Evolutionary conservation across 306 rosid species (phyloP), one percentile per base, ranked within the genome.

Genomic region (Rosa persica): DNA sequence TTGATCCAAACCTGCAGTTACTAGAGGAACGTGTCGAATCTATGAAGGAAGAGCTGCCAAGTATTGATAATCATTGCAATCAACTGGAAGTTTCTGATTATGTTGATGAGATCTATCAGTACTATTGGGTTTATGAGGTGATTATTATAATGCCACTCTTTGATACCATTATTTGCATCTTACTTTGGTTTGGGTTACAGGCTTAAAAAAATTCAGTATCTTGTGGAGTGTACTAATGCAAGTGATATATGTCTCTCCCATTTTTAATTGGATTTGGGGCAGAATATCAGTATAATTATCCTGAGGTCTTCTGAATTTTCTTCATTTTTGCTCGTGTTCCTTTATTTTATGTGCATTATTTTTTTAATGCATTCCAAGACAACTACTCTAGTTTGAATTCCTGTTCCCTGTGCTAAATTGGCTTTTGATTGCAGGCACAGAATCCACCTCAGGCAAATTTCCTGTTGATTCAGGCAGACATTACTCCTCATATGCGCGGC

Each of bases 61-160:
- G 73, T 75, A 90, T 94, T 51, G 98, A 94, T 83, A 79, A 92
- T 88, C 81, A 80, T 54, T 36, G 83, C 81, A 89, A 94, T 80
- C 97, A 94, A 82, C 90, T 89, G 72, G 98, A 94, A 88, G 97
- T 94, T 76, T 86, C 94, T 70, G 97, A 92, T 77, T 92, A 90
- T 69, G 81, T 94, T 81, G 93, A 92, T 79, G 98, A 89, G 43
- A 90, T 92, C 76, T 90, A 92, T 85, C 88, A 69, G 61, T 92
- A 92, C 70, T 94, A 94, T 82, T 94, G 98, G 98, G 74, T 83
- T 75, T 85, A 85, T 54, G 97, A 92, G 97, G 98, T 94, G 78
- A 78, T 72, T 39, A 1, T 20, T 76, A 55, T 81, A 38, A 64
- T 62, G 48, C 54, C 72, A 69, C 72, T 64, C 30, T 79, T 61